Evolutionary conservation across 306 rosid species (phyloP).

Genomic region (Vigna nakashimae): DNA sequence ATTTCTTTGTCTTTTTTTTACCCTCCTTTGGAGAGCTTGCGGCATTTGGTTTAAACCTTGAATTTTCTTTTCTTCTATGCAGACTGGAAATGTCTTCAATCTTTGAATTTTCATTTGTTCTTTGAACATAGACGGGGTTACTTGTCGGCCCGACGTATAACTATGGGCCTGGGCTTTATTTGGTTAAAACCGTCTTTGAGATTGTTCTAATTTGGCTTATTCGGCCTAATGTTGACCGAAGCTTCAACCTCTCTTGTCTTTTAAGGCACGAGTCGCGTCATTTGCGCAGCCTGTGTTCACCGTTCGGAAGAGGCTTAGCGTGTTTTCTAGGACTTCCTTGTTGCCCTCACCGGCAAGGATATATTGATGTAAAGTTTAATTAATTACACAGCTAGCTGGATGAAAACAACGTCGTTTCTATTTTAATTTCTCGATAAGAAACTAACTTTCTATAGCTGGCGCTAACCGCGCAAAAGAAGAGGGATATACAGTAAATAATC

Average conservation of each 20-base stretch:
- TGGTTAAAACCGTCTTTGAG: not conserved
- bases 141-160: not conserved
- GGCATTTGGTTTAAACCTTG: not conserved
- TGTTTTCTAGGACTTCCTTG: slow-evolving; percentile 42
- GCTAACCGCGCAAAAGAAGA: not conserved
- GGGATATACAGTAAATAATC: not conserved
- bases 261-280: slow-evolving; percentile 44
- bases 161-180: slow-evolving; percentile 39
- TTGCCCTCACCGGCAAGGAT: slow-evolving; percentile 47
- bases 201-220: slow-evolving; percentile 22
- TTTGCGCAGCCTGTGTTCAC: slow-evolving; percentile 45
- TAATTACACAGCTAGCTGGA: slow-evolving; percentile 45
- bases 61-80: not conserved
- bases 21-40: not conserved
- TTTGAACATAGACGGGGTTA: not conserved
- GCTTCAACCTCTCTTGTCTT: slow-evolving; percentile 25
- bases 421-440: slow-evolving; percentile 3
- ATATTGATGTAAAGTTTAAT: slow-evolving; percentile 40
- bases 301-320: slow-evolving; percentile 41
- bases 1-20: not conserved
- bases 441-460: slow-evolving; percentile 5
- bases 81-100: not conserved
- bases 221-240: slow-evolving; percentile 48
- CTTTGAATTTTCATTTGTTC: not conserved
- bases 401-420: slow-evolving; percentile 37